Base-by-base conservation (phyloP, 2,329 filamentous ascomycete species). In the Aschersonia sp. region DNA sequence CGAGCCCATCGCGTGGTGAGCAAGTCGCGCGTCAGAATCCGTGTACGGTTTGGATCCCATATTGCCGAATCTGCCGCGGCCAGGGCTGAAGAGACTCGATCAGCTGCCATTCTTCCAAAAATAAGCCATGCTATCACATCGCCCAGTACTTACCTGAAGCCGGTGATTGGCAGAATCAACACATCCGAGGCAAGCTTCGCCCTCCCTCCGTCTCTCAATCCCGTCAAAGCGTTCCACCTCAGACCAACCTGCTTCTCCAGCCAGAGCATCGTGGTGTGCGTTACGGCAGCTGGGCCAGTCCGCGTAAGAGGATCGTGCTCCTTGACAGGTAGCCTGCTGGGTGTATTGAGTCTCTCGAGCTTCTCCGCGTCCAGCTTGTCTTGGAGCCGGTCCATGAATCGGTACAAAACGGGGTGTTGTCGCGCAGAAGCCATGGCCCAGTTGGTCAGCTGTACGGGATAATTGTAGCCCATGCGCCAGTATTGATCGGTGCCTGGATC, bases 381-480 rank as follows among this genome's bases (percentile, higher is more conserved):
- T 7, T 48, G 48, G 22, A 57, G 48, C 10, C 46, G 50, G n/a
- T 54, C 47, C 50, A 56, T 53, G 48, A 54, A 57, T 31, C 48
- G 51, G 6, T 46, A 44, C 30, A 57, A 46, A 10, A 52, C 46
- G 5, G 54, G 55, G n/a, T 57, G 56, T 6, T 50, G 46, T 5
- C 51, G 55, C 9, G 53, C 51, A 11, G 55, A 55, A 2, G 56
- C 56, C 49, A 57, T 46, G 5, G 56, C 56, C 56, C 56, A 57
- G 41, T 57, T 55, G 5, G 56, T 57, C 37, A 57, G 41, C 14
- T 57, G 56, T 4, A 57, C 47, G 6, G 56, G 55, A 46, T 55
- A 56, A 11, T 53, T 48, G 42, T 57, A 57, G 42, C 56, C 56
- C 56, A 57, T 57, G 11, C 56, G 54, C 56, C 56, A 57, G 46